phyloP scores from a whole-genome alignment of 169 alveolate genomes.

The Plasmodium gaboni region DNA sequence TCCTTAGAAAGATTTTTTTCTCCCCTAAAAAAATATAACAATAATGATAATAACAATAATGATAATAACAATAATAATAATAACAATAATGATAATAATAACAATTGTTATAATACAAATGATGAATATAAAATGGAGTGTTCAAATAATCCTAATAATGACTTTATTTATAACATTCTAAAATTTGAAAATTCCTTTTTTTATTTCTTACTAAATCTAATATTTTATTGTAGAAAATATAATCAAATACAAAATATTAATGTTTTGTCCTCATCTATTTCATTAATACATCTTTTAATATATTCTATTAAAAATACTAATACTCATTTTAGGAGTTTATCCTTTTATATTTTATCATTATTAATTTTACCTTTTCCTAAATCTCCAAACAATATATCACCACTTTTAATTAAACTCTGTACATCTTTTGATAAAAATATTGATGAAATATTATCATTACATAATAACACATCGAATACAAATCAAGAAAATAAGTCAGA shows the following conservation, averaged over 20 bases:
- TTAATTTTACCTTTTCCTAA: conserved; percentile 69
- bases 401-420: conserved; percentile 31
- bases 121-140: neutral
- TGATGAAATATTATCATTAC: conserved; percentile 42
- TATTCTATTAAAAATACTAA: conserved; percentile 47
- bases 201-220: conserved; percentile 62
- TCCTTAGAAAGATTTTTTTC: conserved; percentile 30
- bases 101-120: neutral
- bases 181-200: conserved; percentile 72
- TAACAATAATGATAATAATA: neutral
- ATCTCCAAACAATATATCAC: conserved; percentile 21
- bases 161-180: too few species aligned
- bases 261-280: conserved; percentile 53
- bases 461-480: conserved; percentile 9
- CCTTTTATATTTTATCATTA: conserved; percentile 45
- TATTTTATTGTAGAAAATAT: conserved; percentile 59
- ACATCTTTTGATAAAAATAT: conserved; percentile 64
- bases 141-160: neutral
- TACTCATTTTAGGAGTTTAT: conserved; percentile 60
- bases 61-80: neutral
- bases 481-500: conserved; percentile 10
- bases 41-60: neutral
- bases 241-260: conserved; percentile 60
- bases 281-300: conserved; percentile 41
- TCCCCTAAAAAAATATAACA: too few species aligned